Base-by-base conservation (phyloP, 1,139 yeast species). In the Ogataea hybrid region DNA sequence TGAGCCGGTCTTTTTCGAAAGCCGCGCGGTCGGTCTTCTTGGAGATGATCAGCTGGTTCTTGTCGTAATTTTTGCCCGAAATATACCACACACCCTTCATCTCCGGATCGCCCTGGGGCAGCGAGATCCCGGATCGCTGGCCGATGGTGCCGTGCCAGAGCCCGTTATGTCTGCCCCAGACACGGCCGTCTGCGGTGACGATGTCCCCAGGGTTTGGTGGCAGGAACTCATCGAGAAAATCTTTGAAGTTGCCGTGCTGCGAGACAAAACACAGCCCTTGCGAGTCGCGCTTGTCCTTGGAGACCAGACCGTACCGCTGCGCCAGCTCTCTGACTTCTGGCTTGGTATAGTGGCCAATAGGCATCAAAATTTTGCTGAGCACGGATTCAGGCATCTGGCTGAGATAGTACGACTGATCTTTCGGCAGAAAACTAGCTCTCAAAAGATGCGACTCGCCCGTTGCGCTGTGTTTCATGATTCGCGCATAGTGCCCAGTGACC, bases 121-220 rank as follows among this genome's bases (percentile, higher is more conserved):
- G 75, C 3, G 86, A 73, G 3, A 88, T 64, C 1, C 95, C 84
- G 25, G 81, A 70, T 49, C 81, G 77, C 64, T 92, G 98, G 1
- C 98, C 98, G 21, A 92, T 80, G 0, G 99, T 92, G 12, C 89
- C 94, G 43, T 85, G 81, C 97, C 98, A 94, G 18, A 94, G 60
- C 0, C 98, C 99, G 32, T 73, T 67, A 58, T 90, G 97, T 39
- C 64, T 59, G 0, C 96, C 97, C 77, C 95, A 89, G 1, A 83
- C 72, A 41, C 64, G 68, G 4, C 94, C 95, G 50, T 80, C 85
- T 43, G 74, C 74, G 0, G 92, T 84, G 16, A 88, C 72, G 9
- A 90, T 79, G 48, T 85, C 74, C 0, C 97, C 97, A 1, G 89
- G 88, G 4, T 70, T 71, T 2, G 84, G 81, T 15, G 70, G 74